These are phyloP conservation scores for Imleria badia DNA, from an alignment of 768 basidiomycete genomes.

Conservation along the genomic window DNA sequence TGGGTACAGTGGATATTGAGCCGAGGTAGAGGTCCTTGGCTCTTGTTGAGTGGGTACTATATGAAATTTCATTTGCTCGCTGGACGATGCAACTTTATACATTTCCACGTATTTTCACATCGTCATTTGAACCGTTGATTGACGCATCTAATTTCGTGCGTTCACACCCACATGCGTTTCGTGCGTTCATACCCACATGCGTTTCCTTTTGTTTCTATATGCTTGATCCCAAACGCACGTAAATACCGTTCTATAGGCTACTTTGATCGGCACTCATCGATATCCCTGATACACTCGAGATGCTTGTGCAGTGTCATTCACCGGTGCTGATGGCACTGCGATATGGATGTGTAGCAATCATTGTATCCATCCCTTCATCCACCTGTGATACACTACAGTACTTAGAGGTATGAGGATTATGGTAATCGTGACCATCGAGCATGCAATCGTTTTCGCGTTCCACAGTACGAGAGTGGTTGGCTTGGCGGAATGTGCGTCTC, in stretches of 20 bases:
- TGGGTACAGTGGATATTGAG: constrained; percentile 29
- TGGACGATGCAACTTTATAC: constrained; percentile 28
- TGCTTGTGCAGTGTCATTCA: constrained; percentile 3
- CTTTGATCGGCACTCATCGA: constrained; percentile 9
- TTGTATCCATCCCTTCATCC: constrained; percentile 22
- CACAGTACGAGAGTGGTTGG: neutral
- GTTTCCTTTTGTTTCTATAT: constrained; percentile 1
- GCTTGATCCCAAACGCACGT: neutral
- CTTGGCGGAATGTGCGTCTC: neutral
- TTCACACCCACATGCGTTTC: constrained; percentile 21
- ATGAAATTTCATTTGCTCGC: constrained; percentile 26
- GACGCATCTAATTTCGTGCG: constrained; percentile 8
- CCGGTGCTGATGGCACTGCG: neutral
- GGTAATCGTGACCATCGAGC: constrained; percentile 8
- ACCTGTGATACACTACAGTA: constrained; percentile 21
- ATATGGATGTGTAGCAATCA: constrained; percentile 18
- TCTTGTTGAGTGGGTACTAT: constrained; percentile 1
- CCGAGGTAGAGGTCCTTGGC: neutral
- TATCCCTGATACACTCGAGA: constrained; percentile 1
- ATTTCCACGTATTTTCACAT: neutral
- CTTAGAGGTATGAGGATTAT: constrained; percentile 21
- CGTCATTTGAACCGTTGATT: neutral
- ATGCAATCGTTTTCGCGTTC: constrained; percentile 6
- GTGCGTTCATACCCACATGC: constrained; percentile 24
- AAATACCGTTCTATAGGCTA: constrained; percentile 9